Conservation (phyloP, 805 yeast species). For the Wickerhamiella parazyma region DNA sequence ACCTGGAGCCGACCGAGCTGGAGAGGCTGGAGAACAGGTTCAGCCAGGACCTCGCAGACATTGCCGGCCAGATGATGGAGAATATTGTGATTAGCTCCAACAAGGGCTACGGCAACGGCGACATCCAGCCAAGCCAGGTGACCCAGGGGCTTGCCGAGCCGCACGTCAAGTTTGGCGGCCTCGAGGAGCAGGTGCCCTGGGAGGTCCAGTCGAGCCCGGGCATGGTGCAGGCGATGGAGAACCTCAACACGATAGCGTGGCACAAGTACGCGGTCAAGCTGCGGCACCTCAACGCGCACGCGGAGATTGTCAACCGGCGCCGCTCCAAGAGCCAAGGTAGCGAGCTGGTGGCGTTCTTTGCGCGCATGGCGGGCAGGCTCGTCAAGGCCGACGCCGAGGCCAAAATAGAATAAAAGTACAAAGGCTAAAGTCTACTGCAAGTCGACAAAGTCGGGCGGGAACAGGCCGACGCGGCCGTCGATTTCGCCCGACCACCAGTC, state of each 20-base stretch:
- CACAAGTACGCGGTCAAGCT: conserved; percentile 60
- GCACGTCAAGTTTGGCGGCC: conserved; percentile 1
- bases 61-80: conserved; percentile 15
- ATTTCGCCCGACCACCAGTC: conserved; percentile 95
- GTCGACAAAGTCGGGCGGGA: conserved; percentile 80
- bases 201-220: conserved; percentile 25
- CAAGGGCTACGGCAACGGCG: not conserved
- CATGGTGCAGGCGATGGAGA: conserved; percentile 32
- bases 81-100: conserved; percentile 8
- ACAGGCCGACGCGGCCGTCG: conserved; percentile 65
- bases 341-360: conserved; percentile 18
- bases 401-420: conserved; percentile 1
- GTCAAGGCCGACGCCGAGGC: not conserved
- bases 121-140: not conserved
- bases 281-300: conserved; percentile 70
- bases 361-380: not conserved
- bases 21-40: conserved; percentile 8
- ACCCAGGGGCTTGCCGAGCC: conserved; percentile 4
- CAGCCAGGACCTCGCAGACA: conserved; percentile 5
- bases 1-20: not conserved
- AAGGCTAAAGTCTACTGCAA: conserved; percentile 12
- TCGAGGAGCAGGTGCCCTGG: conserved; percentile 14
- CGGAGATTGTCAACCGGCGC: conserved; percentile 62
- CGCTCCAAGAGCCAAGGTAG: conserved; percentile 22
- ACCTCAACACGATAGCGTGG: conserved; percentile 59